Percentiles rank a stretch among this genome's conserved stretches.
Conservation (phyloP, 164 flowering plant species). For the Chimonanthus praecox region DNA sequence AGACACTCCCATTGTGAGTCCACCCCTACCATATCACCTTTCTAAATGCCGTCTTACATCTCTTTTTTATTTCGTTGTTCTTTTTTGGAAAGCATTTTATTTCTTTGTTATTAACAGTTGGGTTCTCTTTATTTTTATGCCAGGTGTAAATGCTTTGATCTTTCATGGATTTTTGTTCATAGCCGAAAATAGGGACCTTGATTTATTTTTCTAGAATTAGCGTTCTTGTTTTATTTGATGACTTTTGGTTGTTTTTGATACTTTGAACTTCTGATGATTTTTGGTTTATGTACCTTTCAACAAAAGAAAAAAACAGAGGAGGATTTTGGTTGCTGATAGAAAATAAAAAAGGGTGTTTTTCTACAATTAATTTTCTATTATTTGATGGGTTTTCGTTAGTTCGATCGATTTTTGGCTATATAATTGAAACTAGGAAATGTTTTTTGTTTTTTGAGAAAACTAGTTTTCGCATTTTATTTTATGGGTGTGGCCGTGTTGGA, state of each 20-base stretch:
- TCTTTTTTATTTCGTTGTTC: background rate
- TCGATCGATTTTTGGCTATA: too few species aligned
- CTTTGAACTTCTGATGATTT: background rate
- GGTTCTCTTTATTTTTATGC: background rate
- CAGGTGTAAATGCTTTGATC: background rate
- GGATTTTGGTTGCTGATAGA: too few species aligned
- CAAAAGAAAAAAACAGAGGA: too few species aligned
- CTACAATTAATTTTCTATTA: too few species aligned
- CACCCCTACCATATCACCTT: background rate
- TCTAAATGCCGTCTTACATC: background rate
- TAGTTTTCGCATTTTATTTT: too few species aligned
- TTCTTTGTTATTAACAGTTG: background rate
- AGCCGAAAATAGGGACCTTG: background rate
- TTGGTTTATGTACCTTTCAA: too few species aligned
- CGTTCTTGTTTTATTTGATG: background rate
- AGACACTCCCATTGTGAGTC: constrained; percentile 63
- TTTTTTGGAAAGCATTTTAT: background rate
- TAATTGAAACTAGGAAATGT: background rate
- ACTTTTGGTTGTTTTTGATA: background rate
- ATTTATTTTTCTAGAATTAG: background rate
- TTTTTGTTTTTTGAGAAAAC: too few species aligned
- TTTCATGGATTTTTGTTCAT: background rate
- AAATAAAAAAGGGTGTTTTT: too few species aligned
- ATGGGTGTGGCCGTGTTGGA: background rate
- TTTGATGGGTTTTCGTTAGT: too few species aligned